Base-by-base conservation (phyloP, 1,139 yeast genomes). In the Candida sojae region DNA sequence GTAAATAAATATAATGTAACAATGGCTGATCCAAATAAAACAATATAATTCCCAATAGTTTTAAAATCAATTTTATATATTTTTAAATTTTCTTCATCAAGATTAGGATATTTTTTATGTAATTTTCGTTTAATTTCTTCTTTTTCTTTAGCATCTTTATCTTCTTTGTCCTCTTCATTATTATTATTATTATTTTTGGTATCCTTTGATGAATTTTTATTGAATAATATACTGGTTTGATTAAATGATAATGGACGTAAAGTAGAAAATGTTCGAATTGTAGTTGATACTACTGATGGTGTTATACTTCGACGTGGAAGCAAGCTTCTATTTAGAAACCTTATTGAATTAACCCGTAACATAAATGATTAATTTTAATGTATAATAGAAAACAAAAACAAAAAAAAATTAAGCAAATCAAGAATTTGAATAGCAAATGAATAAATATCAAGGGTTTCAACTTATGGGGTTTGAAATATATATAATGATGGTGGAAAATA, bases 121-220 rank as follows among this genome's bases (percentile, higher is more conserved):
- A 70, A 54, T 34, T 64, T 57, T 48, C 64, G 63, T 49, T 61
- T 67, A 33, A 71, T 54, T 48, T 72, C 74, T 46, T 69, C 70
- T 34, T 36, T 44, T 64, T 62, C 60, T 51, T 67, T 69, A 39
- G 63, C 67, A 30, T 56, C 53, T 28, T 50, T 28, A 2, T 54
- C 34, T 31, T 52, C 52, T 48, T 42, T n/a, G n/a, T n/a, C n/a
- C n/a, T n/a, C n/a, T n/a, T n/a, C n/a, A n/a, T n/a, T n/a, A n/a
- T n/a, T n/a, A n/a, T n/a, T n/a, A n/a, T 49, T 47, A 10, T 45
- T 33, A 29, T 49, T 46, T 32, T 53, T 44, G 12, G 54, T 35
- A 26, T 48, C 39, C n/a, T 50, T 45, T n/a, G 43, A 40, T 25
- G 39, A 46, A 17, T 17, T 17, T 39, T 52, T 50, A 34, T 46